Evolutionary conservation across 2,329 filamentous ascomycete genomes (phyloP).

Genomic region (Microdochium trichocladiopsis): DNA sequence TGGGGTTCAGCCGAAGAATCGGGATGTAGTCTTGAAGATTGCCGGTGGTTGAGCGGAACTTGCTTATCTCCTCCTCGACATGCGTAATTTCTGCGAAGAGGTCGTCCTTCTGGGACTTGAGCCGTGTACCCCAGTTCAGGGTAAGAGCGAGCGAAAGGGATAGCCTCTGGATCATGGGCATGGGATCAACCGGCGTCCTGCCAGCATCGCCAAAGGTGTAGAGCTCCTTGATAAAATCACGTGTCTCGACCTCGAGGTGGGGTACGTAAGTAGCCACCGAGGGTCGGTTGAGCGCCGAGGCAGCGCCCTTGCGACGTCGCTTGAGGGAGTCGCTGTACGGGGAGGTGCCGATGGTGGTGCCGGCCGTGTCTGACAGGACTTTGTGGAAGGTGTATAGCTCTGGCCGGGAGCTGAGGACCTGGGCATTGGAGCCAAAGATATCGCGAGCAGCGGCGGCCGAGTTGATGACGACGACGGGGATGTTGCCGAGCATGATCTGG

Average conservation of each 20-base stretch:
- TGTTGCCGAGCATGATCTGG: constrained; percentile 50
- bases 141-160: constrained; percentile 56
- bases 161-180: constrained; percentile 62
- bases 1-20: constrained; percentile 51
- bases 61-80: constrained; percentile 53
- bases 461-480: constrained; percentile 49
- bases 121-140: constrained; percentile 58
- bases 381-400: constrained; percentile 55
- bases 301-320: constrained; percentile 56
- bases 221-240: constrained; percentile 55
- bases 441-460: constrained; percentile 41
- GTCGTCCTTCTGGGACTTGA: constrained; percentile 50
- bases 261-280: constrained; percentile 55
- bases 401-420: constrained; percentile 46
- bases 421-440: constrained; percentile 44
- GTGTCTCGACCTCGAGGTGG: constrained; percentile 55
- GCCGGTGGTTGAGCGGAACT: constrained; percentile 52
- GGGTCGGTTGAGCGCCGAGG: constrained; percentile 57
- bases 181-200: constrained; percentile 48
- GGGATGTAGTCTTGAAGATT: constrained; percentile 58
- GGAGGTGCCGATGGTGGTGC: constrained; percentile 62
- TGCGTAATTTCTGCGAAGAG: constrained; percentile 58
- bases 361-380: constrained; percentile 56
- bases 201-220: constrained; percentile 50
- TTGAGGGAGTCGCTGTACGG: constrained; percentile 61